Base-by-base conservation (phyloP, 805 yeast species). In the Metschnikowia orientalis region DNA sequence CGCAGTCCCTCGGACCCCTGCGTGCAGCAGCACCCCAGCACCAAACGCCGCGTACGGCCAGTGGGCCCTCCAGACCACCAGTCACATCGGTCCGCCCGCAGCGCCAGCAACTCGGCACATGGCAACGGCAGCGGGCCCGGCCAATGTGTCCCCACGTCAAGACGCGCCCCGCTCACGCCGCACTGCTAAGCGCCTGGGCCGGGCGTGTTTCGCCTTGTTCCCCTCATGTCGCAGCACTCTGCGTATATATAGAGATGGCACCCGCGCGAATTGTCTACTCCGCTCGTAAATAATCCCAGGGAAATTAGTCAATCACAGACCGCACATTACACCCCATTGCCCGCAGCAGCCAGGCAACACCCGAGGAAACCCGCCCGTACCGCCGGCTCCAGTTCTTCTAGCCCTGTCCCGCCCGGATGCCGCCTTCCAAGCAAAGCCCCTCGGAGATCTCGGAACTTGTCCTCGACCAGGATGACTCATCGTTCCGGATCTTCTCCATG, bases 401-500 rank as follows among this genome's bases (percentile, higher is more conserved):
- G 6, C 21, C 17, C 17, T 26, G 11, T 16, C 21, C 17, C 17
- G 24, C 23, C 11, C 6, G 10, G 15, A 8, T 18, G 15, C 14
- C 14, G 4, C 25, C 20, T 23, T 32, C 10, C 23, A 18, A 33
- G 10, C 18, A 28, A 4, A 18, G 18, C 14, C 28, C 17, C 26
- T 12, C 32, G 20, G 29, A 32, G 27, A 20, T 42, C 8, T 26
- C 39, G 4, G 57, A 58, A 15, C 46, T 60, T 26, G 44, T 62
- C 12, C 37, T 44, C 9, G 71, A 66, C 41, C 18, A 32, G 14
- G 70, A 64, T 40, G 56, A 65, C 45, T 41, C 61, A 14, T 58
- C 68, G 13, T 43, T 64, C 30, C 48, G 59, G 29, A 56, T 67
- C 21, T 62, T 49, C 44, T 56, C 60, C 42, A 65, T 66, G 70